Evolutionary conservation across 805 yeast species (phyloP), one percentile per base, ranked within the genome.

Genomic region (Wickerhamomyces alni): DNA sequence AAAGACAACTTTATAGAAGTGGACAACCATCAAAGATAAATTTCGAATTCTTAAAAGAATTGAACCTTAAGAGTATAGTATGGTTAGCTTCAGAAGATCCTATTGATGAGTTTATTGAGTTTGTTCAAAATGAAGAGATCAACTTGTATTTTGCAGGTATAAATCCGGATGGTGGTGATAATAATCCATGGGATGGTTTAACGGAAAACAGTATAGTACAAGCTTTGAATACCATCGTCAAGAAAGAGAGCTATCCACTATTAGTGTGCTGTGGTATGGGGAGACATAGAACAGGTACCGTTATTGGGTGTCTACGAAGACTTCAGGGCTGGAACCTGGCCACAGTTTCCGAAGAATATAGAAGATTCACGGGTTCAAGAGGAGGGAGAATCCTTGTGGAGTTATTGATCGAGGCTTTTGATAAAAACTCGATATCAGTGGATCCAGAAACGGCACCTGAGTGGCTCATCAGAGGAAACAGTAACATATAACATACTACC

Each of bases 181-280:
- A 72, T 47, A 88, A 89, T 54, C 96, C 98, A 2, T 91, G 99
- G 99, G 98, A 93, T 61, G 91, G 95, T 10, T 68, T 91, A 27
- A 85, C 88, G 16, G 96, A 88, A 55, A 71, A 76, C 31, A 77
- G 94, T 17, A 87, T 91, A 38, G 75, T 77, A 21, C 80, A 78
- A 44, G 95, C 96, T 1, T 63, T 91, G 45, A 83, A 81, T 45
- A 70, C 87, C 26, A 83, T 91, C 16, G 75, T 81, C 33, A 75
- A 86, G 51, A 73, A 72, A 46, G 71, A 75, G n/a, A 77, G 80
- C 57, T 86, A 87, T 54, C 98, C 99, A 0, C 53, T 93, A 45
- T 65, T 93, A 37, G 89, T 89, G 5, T 93, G 98, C 60, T 93
- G 98, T 54, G 96, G 97, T 12, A 93, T 93, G 99, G 99, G 99